Conservation (phyloP, 768 basidiomycete species). For the Termitomyces sp. region DNA sequence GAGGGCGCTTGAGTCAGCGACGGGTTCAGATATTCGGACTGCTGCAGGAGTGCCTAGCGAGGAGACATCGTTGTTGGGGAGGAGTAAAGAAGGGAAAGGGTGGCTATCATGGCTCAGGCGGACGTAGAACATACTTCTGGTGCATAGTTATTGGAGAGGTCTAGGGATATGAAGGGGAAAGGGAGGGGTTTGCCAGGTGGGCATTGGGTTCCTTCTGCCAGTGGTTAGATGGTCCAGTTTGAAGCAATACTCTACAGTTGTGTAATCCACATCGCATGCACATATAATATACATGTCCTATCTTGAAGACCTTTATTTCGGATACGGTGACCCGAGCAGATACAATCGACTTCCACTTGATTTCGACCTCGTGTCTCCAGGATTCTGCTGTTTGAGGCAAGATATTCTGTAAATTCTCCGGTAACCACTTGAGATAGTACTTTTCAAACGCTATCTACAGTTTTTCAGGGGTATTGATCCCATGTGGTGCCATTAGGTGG, state of each 20-base stretch:
- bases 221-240: not conserved
- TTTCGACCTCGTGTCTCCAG: not conserved
- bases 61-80: conserved; percentile 17
- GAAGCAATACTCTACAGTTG: not conserved
- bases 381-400: not conserved
- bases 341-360: not conserved
- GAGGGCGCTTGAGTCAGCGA: conserved; percentile 18
- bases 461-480: not conserved
- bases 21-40: conserved; percentile 18
- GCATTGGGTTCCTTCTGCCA: not conserved
- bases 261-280: not conserved
- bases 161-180: not conserved
- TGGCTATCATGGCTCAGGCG: conserved; percentile 4
- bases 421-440: not conserved
- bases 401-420: not conserved
- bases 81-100: not conserved
- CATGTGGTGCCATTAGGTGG: too few relatives aligned
- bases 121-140: not conserved
- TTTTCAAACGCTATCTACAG: not conserved
- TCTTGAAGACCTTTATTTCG: not conserved
- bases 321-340: too few relatives aligned
- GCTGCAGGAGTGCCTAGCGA: conserved; percentile 8
- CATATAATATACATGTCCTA: too few relatives aligned
- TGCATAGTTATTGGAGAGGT: too few relatives aligned
- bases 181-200: not conserved